phyloP scores from a whole-genome alignment of 345 rosid genomes.

The Euphorbia tirucalli region DNA sequence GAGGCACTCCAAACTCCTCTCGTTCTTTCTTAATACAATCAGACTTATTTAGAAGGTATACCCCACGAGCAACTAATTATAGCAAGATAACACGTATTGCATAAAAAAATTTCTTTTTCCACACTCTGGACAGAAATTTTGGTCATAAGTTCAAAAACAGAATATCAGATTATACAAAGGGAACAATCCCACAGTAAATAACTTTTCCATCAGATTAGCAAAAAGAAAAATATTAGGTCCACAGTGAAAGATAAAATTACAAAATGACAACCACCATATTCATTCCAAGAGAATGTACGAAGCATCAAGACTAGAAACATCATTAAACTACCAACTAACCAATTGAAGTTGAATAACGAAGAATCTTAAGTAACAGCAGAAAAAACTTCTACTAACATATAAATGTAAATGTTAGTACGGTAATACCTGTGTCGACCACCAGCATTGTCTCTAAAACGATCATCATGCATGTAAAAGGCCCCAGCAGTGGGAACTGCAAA shows the following conservation, averaged over 20 bases:
- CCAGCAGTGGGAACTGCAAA: slow-evolving; percentile 96
- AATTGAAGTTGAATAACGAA: not conserved
- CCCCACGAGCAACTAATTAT: not conserved
- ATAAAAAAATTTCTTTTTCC: not conserved
- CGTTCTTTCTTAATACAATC: not conserved
- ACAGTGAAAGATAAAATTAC: not conserved
- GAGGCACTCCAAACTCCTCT: not conserved
- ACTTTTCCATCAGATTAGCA: not conserved
- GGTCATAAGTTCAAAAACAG: not conserved
- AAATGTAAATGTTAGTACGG: not conserved
- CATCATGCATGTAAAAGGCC: slow-evolving; percentile 97
- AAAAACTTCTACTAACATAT: not conserved
- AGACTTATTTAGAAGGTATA: not conserved
- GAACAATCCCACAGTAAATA: not conserved
- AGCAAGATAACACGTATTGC: not conserved
- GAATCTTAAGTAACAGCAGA: not conserved
- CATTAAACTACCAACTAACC: not conserved
- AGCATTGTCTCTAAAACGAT: slow-evolving; percentile 68
- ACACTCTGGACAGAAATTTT: not conserved
- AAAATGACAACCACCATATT: not conserved
- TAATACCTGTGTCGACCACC: slow-evolving; percentile 62
- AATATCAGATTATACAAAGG: not conserved
- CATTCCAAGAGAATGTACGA: not conserved
- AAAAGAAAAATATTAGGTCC: not conserved
- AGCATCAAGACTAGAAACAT: not conserved